These are phyloP conservation scores for Madurella mycetomatis DNA, from an alignment of 2,329 filamentous ascomycete genomes.

Conservation along the genomic window DNA sequence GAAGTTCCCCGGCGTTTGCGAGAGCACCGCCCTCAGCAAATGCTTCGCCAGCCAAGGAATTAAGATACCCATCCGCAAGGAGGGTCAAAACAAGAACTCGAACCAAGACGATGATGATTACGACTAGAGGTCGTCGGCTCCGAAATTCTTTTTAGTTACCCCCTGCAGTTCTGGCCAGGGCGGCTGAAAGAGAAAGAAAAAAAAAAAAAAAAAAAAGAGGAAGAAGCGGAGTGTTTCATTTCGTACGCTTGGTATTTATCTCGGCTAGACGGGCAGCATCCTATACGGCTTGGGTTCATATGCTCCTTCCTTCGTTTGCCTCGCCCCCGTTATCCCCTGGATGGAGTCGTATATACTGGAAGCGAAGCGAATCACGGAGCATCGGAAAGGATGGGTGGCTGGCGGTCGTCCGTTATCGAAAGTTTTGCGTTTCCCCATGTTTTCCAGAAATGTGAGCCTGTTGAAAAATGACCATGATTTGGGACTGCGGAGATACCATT, in stretches of 20 bases:
- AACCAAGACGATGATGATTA: conserved; percentile 53
- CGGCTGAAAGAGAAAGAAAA: neutral
- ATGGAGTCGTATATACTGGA: conserved; percentile 1
- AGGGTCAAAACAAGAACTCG: conserved; percentile 52
- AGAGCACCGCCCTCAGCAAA: conserved; percentile 86
- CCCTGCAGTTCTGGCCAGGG: neutral
- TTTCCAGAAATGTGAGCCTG: neutral
- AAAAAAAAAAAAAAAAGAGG: neutral
- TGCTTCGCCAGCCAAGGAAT: conserved; percentile 91
- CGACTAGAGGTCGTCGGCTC: conserved; percentile 24
- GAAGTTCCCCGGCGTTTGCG: conserved; percentile 96
- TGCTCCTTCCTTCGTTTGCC: neutral
- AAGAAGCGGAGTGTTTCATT: neutral
- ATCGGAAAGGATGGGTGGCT: neutral
- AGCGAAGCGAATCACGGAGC: neutral
- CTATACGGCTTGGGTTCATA: neutral
- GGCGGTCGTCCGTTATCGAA: neutral
- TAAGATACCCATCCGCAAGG: conserved; percentile 94
- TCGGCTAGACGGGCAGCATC: neutral
- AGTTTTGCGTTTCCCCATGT: neutral
- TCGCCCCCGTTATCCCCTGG: neutral
- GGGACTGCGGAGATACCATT: conserved; percentile 12
- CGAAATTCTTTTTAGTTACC: neutral
- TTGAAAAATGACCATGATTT: conserved; percentile 9
- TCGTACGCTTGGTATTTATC: conserved; percentile 12